Evolutionary conservation across 306 rosid genomes (phyloP).

Genomic region (Lathyrus tuberosus): DNA sequence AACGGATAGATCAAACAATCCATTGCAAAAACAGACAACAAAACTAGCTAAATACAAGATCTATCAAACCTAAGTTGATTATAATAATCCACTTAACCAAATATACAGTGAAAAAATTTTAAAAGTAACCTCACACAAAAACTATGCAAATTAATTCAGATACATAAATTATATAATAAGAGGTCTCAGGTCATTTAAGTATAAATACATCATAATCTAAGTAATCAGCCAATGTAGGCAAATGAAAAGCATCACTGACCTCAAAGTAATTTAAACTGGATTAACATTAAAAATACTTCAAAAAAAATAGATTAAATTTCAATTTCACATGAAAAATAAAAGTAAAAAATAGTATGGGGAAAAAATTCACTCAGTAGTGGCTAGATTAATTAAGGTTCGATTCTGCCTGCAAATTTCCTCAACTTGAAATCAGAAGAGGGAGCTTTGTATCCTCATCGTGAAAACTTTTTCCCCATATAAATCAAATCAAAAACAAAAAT

Average conservation of each 20-base stretch:
- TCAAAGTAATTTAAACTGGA: background rate
- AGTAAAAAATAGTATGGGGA: background rate
- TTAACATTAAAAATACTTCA: no score
- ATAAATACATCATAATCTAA: background rate
- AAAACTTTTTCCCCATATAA: slow-evolving; percentile 35
- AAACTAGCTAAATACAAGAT: no score
- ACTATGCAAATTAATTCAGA: no score
- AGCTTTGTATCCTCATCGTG: slow-evolving; percentile 69
- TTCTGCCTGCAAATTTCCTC: slow-evolving; percentile 79
- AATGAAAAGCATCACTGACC: slow-evolving; percentile 4
- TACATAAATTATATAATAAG: no score
- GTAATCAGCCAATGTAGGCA: slow-evolving; percentile 14
- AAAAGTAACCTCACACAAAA: no score
- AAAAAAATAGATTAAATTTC: no score
- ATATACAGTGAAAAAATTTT: no score
- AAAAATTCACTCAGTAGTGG: slow-evolving; percentile 62
- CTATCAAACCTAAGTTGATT: no score
- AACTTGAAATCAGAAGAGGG: slow-evolving; percentile 71
- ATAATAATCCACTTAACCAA: no score
- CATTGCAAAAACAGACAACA: no score
- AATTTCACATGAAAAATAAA: no score
- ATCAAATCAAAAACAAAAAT: background rate
- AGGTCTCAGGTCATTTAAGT: background rate
- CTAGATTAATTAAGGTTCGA: slow-evolving; percentile 63
- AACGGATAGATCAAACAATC: no score